Percentiles rank a stretch among this genome's conserved stretches.
phyloP scores from a whole-genome alignment of 441 rosid genomes.

The Viola pubescens region DNA sequence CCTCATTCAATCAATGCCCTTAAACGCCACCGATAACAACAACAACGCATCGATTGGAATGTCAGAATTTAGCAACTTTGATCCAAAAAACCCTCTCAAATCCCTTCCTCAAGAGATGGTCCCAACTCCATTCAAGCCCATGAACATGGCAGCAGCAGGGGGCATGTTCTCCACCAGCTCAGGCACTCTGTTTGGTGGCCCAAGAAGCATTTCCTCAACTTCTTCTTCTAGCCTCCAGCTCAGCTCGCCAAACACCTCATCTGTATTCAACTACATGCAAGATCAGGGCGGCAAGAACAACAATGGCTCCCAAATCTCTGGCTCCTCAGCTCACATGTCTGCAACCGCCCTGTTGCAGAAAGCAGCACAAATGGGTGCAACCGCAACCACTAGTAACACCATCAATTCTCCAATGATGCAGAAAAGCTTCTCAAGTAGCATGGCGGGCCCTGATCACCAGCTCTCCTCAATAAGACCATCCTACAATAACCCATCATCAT shows the following conservation, averaged over 20 bases:
- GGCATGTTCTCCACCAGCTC: constrained; percentile 55
- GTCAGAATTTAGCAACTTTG: constrained; percentile 35
- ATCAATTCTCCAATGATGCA: constrained; percentile 67
- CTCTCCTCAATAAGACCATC: constrained; percentile 26
- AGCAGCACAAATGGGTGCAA: constrained; percentile 60
- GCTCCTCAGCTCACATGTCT: constrained; percentile 38
- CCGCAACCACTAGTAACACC: constrained; percentile 53
- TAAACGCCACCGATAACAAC: constrained; percentile 12
- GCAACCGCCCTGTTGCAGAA: constrained; percentile 51
- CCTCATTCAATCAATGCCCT: constrained; percentile 29
- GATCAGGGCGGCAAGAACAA: constrained; percentile 18
- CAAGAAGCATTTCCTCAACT: constrained; percentile 35
- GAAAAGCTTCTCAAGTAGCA: constrained; percentile 39
- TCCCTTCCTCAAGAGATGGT: constrained; percentile 46
- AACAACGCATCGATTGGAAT: constrained; percentile 24
- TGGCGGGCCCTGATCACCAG: constrained; percentile 40
- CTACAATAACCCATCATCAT: constrained; percentile 18
- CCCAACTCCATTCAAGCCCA: constrained; percentile 49
- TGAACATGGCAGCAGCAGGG: constrained; percentile 30
- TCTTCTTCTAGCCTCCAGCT: constrained; percentile 49
- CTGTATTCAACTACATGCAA: constrained; percentile 42
- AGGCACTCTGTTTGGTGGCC: constrained; percentile 41
- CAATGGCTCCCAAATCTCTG: constrained; percentile 23
- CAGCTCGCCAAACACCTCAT: constrained; percentile 39
- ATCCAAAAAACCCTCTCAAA: constrained; percentile 41